Base-by-base conservation (phyloP, 495 filamentous ascomycete species). In the Aspergillus sparsus region DNA sequence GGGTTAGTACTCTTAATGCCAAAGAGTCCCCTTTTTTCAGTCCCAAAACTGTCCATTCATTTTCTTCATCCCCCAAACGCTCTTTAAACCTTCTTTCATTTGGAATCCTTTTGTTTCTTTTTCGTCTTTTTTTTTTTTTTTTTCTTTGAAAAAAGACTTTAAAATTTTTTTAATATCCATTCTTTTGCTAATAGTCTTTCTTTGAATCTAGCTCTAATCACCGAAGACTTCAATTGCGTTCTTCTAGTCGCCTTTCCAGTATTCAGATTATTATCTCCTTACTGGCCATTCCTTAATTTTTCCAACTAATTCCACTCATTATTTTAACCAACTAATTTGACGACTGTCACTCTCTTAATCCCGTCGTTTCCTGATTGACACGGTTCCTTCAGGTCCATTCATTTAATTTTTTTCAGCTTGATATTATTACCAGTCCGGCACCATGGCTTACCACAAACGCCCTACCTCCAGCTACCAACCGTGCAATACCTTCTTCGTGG, bases 401-500 rank as follows among this genome's bases (percentile, higher is more conserved):
- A 61, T 68, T 71, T 65, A 58, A 59, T 58, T 61, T 61, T 59
- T 61, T 62, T 58, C 39, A 49, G 65, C 61, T 68, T 59, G 64
- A 57, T 51, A 64, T 64, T 39, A 41, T 57, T 55, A 62, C 49
- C 55, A 62, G 21, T 60, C 61, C 60, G 50, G 75, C 83, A 87
- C 71, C 69, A 97, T 97, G 93, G 90, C 89, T 62, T 89, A 84
- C 77, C 77, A 84, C 57, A 72, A 71, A 46, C 75, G 74, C 64
- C 75, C 76, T 53, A 66, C 68, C 46, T 80, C 85, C 68, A 75
- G 71, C 72, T 80, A 72, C 68, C 82, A 82, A 68, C 80, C 76
- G 41, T 91, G 88, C 68, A 86, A 90, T 54, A 89, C 83, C 66
- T 97, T 88, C 77, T 97, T 98, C 72, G 88, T 96, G 62, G 94